Percentiles rank a stretch among this genome's conserved stretches.
Conservation (phyloP, 225 moss, liverwort and hornwort species). For the Pseudisothecium myosuroides region DNA sequence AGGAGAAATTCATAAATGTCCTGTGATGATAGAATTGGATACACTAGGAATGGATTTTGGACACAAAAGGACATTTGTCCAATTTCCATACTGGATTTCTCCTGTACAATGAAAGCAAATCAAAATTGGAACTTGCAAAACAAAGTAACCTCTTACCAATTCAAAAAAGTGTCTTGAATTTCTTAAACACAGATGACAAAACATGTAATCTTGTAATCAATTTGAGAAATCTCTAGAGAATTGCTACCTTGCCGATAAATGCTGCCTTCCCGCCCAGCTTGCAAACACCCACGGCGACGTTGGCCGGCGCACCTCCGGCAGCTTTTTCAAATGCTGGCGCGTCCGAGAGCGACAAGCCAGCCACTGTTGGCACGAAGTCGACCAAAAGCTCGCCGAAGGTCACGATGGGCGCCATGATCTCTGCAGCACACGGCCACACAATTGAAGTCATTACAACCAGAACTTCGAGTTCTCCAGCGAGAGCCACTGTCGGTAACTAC, state of each 20-base stretch:
- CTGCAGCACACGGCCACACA: background rate
- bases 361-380: constrained; percentile 39
- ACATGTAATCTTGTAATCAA: background rate
- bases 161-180: background rate
- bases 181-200: background rate
- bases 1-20: background rate
- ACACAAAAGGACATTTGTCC: background rate
- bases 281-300: constrained; percentile 43
- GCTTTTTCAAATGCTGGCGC: constrained; percentile 30
- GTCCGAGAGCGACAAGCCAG: constrained; percentile 20
- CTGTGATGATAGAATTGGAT: background rate
- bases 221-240: background rate
- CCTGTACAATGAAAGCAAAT: background rate
- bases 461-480: background rate
- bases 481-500: background rate
- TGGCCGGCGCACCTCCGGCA: constrained; percentile 47
- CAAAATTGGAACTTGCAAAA: too few relatives aligned
- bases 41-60: too few relatives aligned
- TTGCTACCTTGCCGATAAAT: constrained; percentile 25
- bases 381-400: constrained; percentile 41
- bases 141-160: too few relatives aligned
- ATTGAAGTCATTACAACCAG: background rate
- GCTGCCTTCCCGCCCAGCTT: constrained; percentile 32
- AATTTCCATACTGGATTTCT: background rate
- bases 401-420: constrained; percentile 18